A percentile compares a stretch with the other conserved stretches of the same genome.
Conservation (phyloP, 495 filamentous ascomycete genomes). For the Xylaria grammica region DNA sequence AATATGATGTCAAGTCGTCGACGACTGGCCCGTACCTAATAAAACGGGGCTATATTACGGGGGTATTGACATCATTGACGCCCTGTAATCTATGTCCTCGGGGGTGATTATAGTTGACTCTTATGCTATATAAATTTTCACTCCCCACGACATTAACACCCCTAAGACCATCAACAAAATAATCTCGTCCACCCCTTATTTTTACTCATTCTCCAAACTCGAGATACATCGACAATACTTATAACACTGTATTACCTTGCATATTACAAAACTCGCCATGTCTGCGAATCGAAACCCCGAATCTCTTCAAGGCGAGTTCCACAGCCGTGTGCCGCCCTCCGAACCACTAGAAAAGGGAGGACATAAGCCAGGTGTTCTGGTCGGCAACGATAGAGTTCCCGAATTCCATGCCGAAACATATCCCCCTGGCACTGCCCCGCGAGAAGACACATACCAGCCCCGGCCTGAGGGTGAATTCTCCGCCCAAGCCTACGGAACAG, state of each 20-base stretch:
- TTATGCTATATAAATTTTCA: not conserved
- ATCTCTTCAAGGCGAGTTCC: slow-evolving; percentile 65
- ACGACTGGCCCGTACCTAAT: not conserved
- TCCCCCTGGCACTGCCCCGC: slow-evolving; percentile 69
- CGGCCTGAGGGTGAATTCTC: slow-evolving; percentile 55
- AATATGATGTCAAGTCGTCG: slow-evolving; percentile 14
- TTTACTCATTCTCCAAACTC: too few species aligned
- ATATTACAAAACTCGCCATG: slow-evolving; percentile 45
- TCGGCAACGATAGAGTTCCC: slow-evolving; percentile 63
- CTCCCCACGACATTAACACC: not conserved
- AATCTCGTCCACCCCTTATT: too few species aligned
- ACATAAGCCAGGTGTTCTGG: slow-evolving; percentile 67
- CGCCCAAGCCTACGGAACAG: slow-evolving; percentile 43
- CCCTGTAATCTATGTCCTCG: slow-evolving; percentile 2
- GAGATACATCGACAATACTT: not conserved
- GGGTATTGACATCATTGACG: slow-evolving; percentile 15
- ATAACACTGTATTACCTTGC: not conserved
- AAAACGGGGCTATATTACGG: not conserved
- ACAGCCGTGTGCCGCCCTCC: slow-evolving; percentile 53
- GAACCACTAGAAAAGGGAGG: slow-evolving; percentile 60
- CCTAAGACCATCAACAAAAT: not conserved
- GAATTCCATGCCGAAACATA: slow-evolving; percentile 68
- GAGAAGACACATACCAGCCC: slow-evolving; percentile 63
- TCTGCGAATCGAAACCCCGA: slow-evolving; percentile 58
- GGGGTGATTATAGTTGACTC: not conserved